A percentile compares a stretch with the other conserved stretches of the same genome.
Conservation (phyloP, 2,329 filamentous ascomycete genomes). For the Calcarisporium arbuscula region DNA sequence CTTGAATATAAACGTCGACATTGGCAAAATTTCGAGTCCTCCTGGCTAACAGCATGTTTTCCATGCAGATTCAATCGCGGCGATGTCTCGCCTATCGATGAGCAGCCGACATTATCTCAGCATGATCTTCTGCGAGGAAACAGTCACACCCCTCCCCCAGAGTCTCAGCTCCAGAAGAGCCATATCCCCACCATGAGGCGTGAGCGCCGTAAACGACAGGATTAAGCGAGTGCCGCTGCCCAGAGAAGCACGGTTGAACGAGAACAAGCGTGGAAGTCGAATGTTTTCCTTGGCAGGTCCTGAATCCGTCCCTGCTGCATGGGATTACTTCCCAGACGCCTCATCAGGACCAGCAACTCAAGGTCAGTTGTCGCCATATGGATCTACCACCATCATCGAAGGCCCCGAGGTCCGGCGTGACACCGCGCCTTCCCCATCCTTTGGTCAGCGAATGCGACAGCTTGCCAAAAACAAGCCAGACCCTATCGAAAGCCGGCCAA, state of each 20-base stretch:
- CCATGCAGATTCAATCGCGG: conserved; percentile 16
- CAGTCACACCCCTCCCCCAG: conserved; percentile 11
- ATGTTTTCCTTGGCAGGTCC: too few relatives aligned
- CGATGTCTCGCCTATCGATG: conserved; percentile 50
- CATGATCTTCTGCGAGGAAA: conserved; percentile 14
- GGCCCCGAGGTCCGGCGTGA: conserved; percentile 14
- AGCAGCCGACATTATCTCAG: conserved; percentile 31
- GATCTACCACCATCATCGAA: conserved; percentile 19
- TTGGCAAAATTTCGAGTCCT: too few relatives aligned
- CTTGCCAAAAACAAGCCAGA: conserved; percentile 29
- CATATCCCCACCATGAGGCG: conserved; percentile 1
- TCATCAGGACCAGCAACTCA: too few relatives aligned
- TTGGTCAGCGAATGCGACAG: conserved; percentile 28
- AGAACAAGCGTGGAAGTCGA: too few relatives aligned
- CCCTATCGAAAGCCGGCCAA: conserved; percentile 40
- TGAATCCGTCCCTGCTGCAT: too few relatives aligned
- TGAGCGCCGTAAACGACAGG: too few relatives aligned
- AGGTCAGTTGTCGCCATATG: background rate
- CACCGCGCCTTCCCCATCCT: conserved; percentile 20
- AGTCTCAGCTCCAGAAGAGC: conserved; percentile 6
- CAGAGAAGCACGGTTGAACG: too few relatives aligned
- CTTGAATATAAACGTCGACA: too few relatives aligned
- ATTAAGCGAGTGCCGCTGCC: too few relatives aligned
- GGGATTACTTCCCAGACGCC: too few relatives aligned
- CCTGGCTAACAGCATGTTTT: too few relatives aligned